Evolutionary conservation across 306 rosid genomes (phyloP).

Genomic region (Glycine latifolia): DNA sequence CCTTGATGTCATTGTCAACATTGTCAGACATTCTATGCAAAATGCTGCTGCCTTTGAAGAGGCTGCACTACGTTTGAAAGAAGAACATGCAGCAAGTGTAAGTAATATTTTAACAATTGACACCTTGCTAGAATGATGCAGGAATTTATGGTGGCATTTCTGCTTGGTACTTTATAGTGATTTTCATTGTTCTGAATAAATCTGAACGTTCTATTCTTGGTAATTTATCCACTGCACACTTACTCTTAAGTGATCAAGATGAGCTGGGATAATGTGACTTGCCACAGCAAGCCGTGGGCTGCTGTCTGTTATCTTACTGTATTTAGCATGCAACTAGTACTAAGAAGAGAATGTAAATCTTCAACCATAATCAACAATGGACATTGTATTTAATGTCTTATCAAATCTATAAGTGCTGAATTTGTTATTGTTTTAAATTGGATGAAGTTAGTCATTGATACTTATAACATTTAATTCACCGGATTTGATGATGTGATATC

Average conservation of each 20-base stretch:
- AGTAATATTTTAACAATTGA: constrained; percentile 47
- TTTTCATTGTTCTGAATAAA: constrained; percentile 15
- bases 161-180: constrained; percentile 36
- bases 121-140: background rate
- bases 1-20: constrained; percentile 77
- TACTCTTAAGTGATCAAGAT: constrained; percentile 34
- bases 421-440: constrained; percentile 13
- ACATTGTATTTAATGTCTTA: background rate
- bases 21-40: constrained; percentile 71
- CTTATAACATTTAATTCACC: background rate
- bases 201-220: constrained; percentile 9
- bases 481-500: constrained; percentile 2
- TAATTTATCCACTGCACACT: constrained; percentile 9
- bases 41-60: constrained; percentile 78
- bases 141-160: constrained; percentile 3
- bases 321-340: background rate
- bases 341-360: background rate
- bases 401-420: background rate
- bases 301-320: background rate
- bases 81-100: constrained; percentile 63
- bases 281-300: background rate
- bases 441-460: background rate
- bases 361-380: background rate
- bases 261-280: constrained; percentile 23
- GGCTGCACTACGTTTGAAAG: constrained; percentile 67